Evolutionary conservation across 257 asterid species (phyloP).

Genomic region (Cordia subcordata): DNA sequence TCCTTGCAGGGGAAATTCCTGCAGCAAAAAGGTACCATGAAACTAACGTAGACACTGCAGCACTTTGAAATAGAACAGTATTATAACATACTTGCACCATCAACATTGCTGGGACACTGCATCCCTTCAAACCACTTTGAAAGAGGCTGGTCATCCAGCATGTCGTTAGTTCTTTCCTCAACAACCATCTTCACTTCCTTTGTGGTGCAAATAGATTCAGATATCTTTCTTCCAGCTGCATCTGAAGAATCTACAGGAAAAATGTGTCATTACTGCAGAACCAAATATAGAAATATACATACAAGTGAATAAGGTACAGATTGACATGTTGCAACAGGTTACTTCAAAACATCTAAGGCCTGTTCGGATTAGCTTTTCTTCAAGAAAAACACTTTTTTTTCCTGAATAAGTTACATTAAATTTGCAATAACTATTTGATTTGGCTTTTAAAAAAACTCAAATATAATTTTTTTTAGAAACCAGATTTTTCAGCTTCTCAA

Average conservation of each 20-base stretch:
- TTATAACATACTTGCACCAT: conserved; percentile 20
- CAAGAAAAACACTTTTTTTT: too few species aligned
- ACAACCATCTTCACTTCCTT: conserved; percentile 15
- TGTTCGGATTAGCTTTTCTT: too few species aligned
- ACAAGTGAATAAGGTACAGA: too few species aligned
- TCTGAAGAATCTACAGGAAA: conserved; percentile 29
- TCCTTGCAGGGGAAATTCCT: conserved; percentile 31
- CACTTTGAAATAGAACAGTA: not conserved
- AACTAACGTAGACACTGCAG: not conserved
- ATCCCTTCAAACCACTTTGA: conserved; percentile 55
- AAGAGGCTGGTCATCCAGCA: conserved; percentile 57
- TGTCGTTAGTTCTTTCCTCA: conserved; percentile 25
- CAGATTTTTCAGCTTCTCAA: too few species aligned
- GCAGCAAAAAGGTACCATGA: conserved; percentile 11
- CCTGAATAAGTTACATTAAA: too few species aligned
- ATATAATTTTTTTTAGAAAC: too few species aligned
- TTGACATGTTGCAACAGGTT: too few species aligned
- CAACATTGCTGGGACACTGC: conserved; percentile 32
- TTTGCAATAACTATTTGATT: too few species aligned
- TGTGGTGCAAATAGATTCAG: conserved; percentile 14
- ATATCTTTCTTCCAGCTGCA: conserved; percentile 20
- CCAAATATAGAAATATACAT: too few species aligned
- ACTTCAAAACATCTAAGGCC: not conserved
- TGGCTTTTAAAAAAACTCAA: too few species aligned
- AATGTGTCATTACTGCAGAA: not conserved